Evolutionary conservation across 176 grass and related monocot species (phyloP).

Genomic region (Chrysopogon serrulatus): DNA sequence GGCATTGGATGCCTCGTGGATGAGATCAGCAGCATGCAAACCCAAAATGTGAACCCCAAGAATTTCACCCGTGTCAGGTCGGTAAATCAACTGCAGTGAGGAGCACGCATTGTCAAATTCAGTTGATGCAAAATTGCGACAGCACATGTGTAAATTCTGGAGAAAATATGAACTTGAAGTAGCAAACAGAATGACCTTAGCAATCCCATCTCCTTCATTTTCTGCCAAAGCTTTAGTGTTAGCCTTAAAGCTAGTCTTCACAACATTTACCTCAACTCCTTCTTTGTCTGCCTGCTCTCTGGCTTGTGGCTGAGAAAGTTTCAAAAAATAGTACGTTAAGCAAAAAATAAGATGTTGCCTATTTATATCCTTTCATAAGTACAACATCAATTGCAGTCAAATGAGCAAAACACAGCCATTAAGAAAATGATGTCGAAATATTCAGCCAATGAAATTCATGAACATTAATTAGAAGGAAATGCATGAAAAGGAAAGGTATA

Average conservation of each 20-base stretch:
- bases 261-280: slow-evolving; percentile 75
- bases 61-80: slow-evolving; percentile 89
- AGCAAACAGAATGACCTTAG: slow-evolving; percentile 53
- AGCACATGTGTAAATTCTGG: background rate
- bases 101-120: background rate
- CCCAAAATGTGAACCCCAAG: slow-evolving; percentile 96
- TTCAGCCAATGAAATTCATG: background rate
- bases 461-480: background rate
- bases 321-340: background rate
- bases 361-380: background rate
- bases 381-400: background rate
- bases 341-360: background rate
- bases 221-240: slow-evolving; percentile 98
- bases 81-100: slow-evolving; percentile 79
- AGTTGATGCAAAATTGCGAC: background rate
- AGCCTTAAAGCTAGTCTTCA: slow-evolving; percentile 97
- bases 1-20: slow-evolving; percentile 92
- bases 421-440: background rate
- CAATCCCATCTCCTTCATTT: slow-evolving; percentile 96
- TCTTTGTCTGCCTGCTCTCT: slow-evolving; percentile 89
- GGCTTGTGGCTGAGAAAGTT: slow-evolving; percentile 87
- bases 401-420: background rate
- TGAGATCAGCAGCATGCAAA: slow-evolving; percentile 92
- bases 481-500: slow-evolving; percentile 5
- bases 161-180: background rate